Evolutionary conservation across 495 filamentous ascomycete genomes (phyloP).

Genomic region (Glutinoglossum americanum): DNA sequence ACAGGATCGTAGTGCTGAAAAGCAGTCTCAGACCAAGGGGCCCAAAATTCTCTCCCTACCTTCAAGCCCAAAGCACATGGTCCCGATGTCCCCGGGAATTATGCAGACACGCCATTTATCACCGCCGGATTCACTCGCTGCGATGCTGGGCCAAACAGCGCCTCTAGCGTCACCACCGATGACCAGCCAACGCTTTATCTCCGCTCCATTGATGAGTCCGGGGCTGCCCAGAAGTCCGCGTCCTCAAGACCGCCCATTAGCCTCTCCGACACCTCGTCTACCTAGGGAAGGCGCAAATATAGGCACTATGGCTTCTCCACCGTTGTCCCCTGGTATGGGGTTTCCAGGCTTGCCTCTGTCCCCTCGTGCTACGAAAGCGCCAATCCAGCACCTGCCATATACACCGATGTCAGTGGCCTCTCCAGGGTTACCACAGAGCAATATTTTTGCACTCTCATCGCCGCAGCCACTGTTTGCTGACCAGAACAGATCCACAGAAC

Average conservation of each 20-base stretch:
- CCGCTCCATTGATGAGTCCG: not conserved
- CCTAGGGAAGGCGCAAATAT: slow-evolving; percentile 27
- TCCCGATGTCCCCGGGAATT: not conserved
- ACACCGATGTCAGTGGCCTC: slow-evolving; percentile 36
- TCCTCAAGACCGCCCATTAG: slow-evolving; percentile 51
- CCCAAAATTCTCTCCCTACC: not conserved
- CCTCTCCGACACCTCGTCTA: slow-evolving; percentile 48
- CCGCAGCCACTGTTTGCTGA: not conserved
- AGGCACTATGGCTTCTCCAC: slow-evolving; percentile 30
- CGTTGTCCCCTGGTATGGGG: slow-evolving; percentile 38
- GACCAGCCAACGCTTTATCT: not conserved
- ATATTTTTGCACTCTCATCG: slow-evolving; percentile 6
- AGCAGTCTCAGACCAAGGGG: not conserved
- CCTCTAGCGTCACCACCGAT: not conserved
- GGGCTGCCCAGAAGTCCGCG: slow-evolving; percentile 71
- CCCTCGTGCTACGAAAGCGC: slow-evolving; percentile 41
- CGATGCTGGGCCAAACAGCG: slow-evolving; percentile 13
- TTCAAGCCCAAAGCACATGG: not conserved
- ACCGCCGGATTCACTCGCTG: slow-evolving; percentile 18
- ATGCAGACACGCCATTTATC: slow-evolving; percentile 6
- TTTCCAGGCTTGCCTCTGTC: slow-evolving; percentile 44
- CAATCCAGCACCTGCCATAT: slow-evolving; percentile 19
- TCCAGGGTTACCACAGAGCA: slow-evolving; percentile 16
- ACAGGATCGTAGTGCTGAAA: not conserved
- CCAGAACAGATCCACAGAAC: not conserved